Evolutionary conservation across 108 stramenopile genomes (phyloP), one percentile per base, ranked within the genome.

Genomic region (Tribonema minus): DNA sequence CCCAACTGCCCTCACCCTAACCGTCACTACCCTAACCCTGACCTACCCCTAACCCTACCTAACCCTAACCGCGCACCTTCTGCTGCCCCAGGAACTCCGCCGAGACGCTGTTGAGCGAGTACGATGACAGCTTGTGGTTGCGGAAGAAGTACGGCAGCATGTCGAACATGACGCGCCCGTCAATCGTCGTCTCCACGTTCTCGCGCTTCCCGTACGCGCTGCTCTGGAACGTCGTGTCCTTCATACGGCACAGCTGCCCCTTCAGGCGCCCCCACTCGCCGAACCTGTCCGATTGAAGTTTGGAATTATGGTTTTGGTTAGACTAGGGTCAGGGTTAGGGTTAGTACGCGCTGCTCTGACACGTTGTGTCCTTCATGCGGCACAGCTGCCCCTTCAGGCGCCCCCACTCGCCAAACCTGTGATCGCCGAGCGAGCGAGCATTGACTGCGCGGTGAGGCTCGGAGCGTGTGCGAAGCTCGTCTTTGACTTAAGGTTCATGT

Each of bases 81-180:
- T 99, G 98, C 79, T 94, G 93, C 25, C 92, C 91, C 3, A 99
- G 85, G 72, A 91, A 97, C 85, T 99, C 96, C 26, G 96, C 90
- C 67, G 61, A 82, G 97, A 99, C 39, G 94, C n/a, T n/a, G n/a
- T n/a, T n/a, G n/a, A n/a, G n/a, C n/a, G n/a, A n/a, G n/a, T n/a
- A n/a, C n/a, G n/a, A 95, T 69, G 91, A 92, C 37, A 99, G 89
- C 85, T 99, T 99, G 89, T 99, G 96, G 85, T 98, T 99, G 33
- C 98, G 92, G 80, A 94, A 93, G 96, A 99, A 96, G 88, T 99
- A 98, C 2, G 94, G 94, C 12, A 98, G 88, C 92, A 99, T 92
- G 76, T 99, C 98, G 84, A 99, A 96, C 58, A 97, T 91, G 66
- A 99, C 96, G 23, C 96, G 91, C 4, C 98, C 98, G 41, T 95